Evolutionary conservation across 192 early-diverging fungal species (phyloP).

Genomic region (Backusella tarrabulga): DNA sequence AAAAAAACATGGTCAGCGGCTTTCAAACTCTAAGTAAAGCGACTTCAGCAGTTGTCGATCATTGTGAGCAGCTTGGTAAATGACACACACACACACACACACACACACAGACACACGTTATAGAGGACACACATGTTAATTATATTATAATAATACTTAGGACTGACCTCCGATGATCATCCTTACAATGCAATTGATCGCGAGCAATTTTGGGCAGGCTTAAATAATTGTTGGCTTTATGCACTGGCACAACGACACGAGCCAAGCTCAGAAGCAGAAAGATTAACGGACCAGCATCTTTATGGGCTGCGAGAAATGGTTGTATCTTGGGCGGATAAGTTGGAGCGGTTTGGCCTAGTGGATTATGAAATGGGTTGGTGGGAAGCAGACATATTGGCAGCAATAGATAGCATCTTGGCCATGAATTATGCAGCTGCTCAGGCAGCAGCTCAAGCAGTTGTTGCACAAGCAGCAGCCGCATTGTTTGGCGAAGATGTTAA

Average conservation of each 20-base stretch:
- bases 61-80: constrained; percentile 64
- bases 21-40: constrained; percentile 69
- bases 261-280: constrained; percentile 49
- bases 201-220: constrained; percentile 69
- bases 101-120: too few species aligned
- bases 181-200: constrained; percentile 56
- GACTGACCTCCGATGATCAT: constrained; percentile 60
- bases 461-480: constrained; percentile 23
- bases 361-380: constrained; percentile 85
- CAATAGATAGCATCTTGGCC: constrained; percentile 54
- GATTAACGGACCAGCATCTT: constrained; percentile 54
- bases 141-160: constrained; percentile 3
- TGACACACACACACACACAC: too few species aligned
- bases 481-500: constrained; percentile 27
- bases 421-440: constrained; percentile 34
- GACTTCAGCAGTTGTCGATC: constrained; percentile 62
- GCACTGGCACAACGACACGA: constrained; percentile 58
- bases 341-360: constrained; percentile 75
- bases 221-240: constrained; percentile 78
- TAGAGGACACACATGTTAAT: too few species aligned
- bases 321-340: constrained; percentile 63
- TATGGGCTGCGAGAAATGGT: constrained; percentile 59
- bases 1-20: constrained; percentile 58
- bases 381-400: constrained; percentile 72
- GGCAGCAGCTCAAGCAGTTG: constrained; percentile 26